These are phyloP conservation scores for Dactylellina haptotyla DNA, from an alignment of 2,329 filamentous ascomycete genomes.

Conservation along the genomic window DNA sequence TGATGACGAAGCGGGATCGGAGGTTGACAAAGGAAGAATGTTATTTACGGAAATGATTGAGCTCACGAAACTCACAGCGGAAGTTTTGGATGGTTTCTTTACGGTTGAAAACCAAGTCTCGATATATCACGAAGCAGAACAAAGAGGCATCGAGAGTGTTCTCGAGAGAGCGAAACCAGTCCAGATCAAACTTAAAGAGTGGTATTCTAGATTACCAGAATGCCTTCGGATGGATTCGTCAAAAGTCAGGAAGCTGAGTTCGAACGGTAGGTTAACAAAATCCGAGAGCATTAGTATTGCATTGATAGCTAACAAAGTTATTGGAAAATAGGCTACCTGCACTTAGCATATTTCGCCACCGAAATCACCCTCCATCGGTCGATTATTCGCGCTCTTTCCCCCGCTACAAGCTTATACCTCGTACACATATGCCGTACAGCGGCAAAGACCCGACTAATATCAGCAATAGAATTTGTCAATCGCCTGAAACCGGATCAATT, in stretches of 20 bases:
- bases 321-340: conserved; percentile 72
- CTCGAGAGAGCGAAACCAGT: conserved; percentile 66
- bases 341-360: conserved; percentile 90
- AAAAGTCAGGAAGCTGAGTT: conserved; percentile 63
- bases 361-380: conserved; percentile 92
- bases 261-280: conserved; percentile 65
- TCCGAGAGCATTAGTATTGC: not conserved
- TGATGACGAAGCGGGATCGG: conserved; percentile 62
- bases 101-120: conserved; percentile 59
- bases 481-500: conserved; percentile 86
- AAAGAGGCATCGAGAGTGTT: conserved; percentile 60
- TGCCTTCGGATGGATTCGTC: conserved; percentile 64
- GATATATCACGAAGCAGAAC: conserved; percentile 48
- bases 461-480: conserved; percentile 97
- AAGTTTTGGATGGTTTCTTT: conserved; percentile 67
- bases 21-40: conserved; percentile 64
- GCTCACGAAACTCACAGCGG: conserved; percentile 66
- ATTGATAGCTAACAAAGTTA: not conserved
- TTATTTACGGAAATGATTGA: conserved; percentile 67
- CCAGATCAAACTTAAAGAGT: conserved; percentile 65
- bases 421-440: conserved; percentile 92
- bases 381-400: conserved; percentile 81
- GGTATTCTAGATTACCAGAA: conserved; percentile 65
- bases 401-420: conserved; percentile 71
- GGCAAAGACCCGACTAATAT: conserved; percentile 92